Evolutionary conservation across 2,329 filamentous ascomycete species (phyloP).

Genomic region (Pyrenophora tritici-repentis): DNA sequence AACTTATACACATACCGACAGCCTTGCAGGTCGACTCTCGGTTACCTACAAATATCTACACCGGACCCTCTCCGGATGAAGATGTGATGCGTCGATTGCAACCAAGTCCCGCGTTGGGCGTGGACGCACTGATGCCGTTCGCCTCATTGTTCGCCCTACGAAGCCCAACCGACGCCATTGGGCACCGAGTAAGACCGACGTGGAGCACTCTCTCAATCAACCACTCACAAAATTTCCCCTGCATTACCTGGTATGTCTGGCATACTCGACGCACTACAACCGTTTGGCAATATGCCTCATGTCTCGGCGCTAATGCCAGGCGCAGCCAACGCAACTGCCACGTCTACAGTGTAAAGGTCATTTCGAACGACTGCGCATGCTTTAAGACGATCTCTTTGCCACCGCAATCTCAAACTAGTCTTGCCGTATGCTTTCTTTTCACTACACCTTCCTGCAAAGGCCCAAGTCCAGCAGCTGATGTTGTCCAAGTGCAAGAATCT

Average conservation of each 20-base stretch:
- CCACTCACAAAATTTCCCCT: slow-evolving; percentile 12
- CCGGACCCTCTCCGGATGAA: slow-evolving; percentile 10
- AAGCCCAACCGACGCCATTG: slow-evolving; percentile 34
- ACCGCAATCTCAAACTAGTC: slow-evolving; percentile 13
- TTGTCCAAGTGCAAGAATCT: slow-evolving; percentile 6
- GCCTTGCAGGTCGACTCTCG: slow-evolving; percentile 5
- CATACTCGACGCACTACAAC: slow-evolving; percentile 5
- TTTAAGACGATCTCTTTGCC: slow-evolving; percentile 37
- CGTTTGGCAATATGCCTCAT: slow-evolving; percentile 10
- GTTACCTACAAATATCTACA: slow-evolving; percentile 19
- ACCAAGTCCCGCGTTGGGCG: slow-evolving; percentile 27
- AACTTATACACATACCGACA: slow-evolving; percentile 29
- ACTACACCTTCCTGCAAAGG: slow-evolving; percentile 2
- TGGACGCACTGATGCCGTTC: slow-evolving; percentile 34
- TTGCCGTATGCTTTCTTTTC: slow-evolving; percentile 8
- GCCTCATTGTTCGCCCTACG: slow-evolving; percentile 37
- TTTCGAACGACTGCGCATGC: slow-evolving; percentile 10
- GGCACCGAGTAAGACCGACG: slow-evolving; percentile 29
- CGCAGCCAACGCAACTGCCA: slow-evolving; percentile 26
- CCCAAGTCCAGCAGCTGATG: slow-evolving; percentile 1
- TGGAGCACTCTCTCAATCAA: slow-evolving; percentile 16
- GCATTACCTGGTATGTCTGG: slow-evolving; percentile 10
- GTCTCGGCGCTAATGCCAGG: slow-evolving; percentile 8
- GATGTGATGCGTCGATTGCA: slow-evolving; percentile 10
- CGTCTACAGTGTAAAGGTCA: slow-evolving; percentile 18